Evolutionary conservation across 208 protist genomes (phyloP), one percentile per base, ranked within the genome.

Genomic region (Kentomonas sorsogonicus): DNA sequence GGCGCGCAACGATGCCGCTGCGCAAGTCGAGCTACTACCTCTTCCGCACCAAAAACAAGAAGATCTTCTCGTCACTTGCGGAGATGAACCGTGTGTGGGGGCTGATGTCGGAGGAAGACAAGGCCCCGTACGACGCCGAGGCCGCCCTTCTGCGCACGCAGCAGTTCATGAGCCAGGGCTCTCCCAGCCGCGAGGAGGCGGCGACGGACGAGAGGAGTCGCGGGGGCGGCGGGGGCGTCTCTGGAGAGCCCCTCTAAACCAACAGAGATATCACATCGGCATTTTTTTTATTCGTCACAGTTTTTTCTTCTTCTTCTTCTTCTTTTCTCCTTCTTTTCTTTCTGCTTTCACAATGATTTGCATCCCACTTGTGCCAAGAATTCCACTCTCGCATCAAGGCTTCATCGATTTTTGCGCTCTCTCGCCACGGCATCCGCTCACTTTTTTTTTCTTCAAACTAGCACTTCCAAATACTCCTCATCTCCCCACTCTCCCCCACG

Each of bases 111-210:
- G 29, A 54, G 5, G 62, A 22, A 15, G 79, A 80, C 29, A 88
- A 88, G 73, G 53, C 66, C 0, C 66, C 72, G 1, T 91, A 79
- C 54, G 84, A 88, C 48, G 45, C 54, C 11, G 72, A 67, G 38
- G 84, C 80, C 1, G 84, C 84, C 30, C 10, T 11, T 2, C 38
- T 41, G 18, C 79, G 79, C 62, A 83, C 72, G 4, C 44, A 34
- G 22, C 40, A 23, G 9, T 10, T 65, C 13, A 38, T 70, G 16
- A 15, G 40, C 33, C 20, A n/a, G 20, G 26, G 6, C 27, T 13
- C 43, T 34, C 38, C 27, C 46, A 26, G 22, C 47, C 15, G 11
- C n/a, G n/a, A n/a, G n/a, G n/a, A n/a, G n/a, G n/a, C n/a, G n/a
- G n/a, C n/a, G n/a, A n/a, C n/a, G n/a, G n/a, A n/a, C n/a, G n/a